These are phyloP conservation scores for Diplodia sapinea DNA, from an alignment of 2,329 filamentous ascomycete species.

Conservation along the genomic window DNA sequence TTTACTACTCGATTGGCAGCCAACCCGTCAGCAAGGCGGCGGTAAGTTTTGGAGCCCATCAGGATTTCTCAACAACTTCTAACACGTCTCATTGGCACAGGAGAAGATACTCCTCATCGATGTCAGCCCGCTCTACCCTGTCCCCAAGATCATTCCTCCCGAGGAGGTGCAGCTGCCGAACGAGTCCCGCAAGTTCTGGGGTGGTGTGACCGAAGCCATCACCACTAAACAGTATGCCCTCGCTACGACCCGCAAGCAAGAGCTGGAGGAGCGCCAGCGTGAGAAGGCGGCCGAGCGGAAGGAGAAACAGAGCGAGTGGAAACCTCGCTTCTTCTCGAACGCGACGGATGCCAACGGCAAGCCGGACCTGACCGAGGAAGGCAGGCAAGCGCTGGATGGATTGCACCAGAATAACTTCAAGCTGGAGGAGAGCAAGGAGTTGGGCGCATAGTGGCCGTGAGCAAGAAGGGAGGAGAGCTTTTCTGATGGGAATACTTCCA, in stretches of 20 bases:
- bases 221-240: constrained; percentile 78
- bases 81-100: constrained; percentile 33
- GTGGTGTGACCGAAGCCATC: constrained; percentile 85
- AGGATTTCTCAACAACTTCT: constrained; percentile 36
- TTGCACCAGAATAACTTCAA: constrained; percentile 60
- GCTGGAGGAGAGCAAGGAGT: constrained; percentile 54
- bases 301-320: constrained; percentile 70
- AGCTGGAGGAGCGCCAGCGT: constrained; percentile 88
- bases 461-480: background rate
- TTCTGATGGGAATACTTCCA: background rate
- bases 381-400: constrained; percentile 61
- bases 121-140: constrained; percentile 79
- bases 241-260: constrained; percentile 85
- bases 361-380: constrained; percentile 68
- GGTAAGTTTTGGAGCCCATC: constrained; percentile 56
- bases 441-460: constrained; percentile 40
- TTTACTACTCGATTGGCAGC: constrained; percentile 63
- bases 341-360: constrained; percentile 64
- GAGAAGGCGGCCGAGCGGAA: constrained; percentile 83
- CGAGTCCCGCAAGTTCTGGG: constrained; percentile 89
- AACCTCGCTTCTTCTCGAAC: constrained; percentile 84
- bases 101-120: constrained; percentile 79
- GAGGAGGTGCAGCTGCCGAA: constrained; percentile 80
- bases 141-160: constrained; percentile 80
- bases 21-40: constrained; percentile 55